These are phyloP conservation scores for Misopates orontium DNA, from an alignment of 257 asterid species.

Conservation along the genomic window DNA sequence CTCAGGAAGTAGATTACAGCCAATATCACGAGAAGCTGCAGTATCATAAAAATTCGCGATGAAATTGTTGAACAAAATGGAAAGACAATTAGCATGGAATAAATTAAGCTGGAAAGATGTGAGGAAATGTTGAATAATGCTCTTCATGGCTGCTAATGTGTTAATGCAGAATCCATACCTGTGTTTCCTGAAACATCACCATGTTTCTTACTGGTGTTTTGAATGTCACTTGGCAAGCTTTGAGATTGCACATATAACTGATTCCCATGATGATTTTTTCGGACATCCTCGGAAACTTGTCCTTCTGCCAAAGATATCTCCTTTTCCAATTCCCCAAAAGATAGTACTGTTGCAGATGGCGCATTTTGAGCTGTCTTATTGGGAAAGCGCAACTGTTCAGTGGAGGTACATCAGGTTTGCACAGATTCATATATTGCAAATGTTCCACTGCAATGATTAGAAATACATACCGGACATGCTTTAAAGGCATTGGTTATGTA, in stretches of 20 bases:
- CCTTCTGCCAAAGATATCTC: constrained; percentile 30
- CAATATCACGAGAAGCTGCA: constrained; percentile 41
- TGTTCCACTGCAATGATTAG: too few species aligned
- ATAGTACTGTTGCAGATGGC: constrained; percentile 22
- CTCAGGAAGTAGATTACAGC: constrained; percentile 45
- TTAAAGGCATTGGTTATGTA: background rate
- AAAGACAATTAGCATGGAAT: background rate
- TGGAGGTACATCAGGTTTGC: too few species aligned
- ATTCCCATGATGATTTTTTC: constrained; percentile 25
- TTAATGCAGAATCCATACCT: too few species aligned
- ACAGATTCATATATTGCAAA: too few species aligned
- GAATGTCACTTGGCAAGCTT: constrained; percentile 28
- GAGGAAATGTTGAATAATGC: too few species aligned
- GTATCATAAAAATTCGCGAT: too few species aligned
- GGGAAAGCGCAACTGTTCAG: background rate
- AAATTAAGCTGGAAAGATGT: constrained; percentile 1
- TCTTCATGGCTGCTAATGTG: too few species aligned
- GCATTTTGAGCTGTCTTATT: constrained; percentile 22
- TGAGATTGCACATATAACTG: constrained; percentile 15
- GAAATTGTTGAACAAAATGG: background rate
- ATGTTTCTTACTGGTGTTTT: constrained; percentile 7
- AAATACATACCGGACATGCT: too few species aligned
- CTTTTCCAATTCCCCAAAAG: constrained; percentile 28
- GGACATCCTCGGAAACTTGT: constrained; percentile 24
- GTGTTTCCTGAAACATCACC: constrained; percentile 22